A percentile compares a stretch with the other conserved stretches of the same genome.
These are phyloP conservation scores for Ophiosphaerella herpotricha DNA, from an alignment of 2,329 filamentous ascomycete genomes.

Conservation along the genomic window DNA sequence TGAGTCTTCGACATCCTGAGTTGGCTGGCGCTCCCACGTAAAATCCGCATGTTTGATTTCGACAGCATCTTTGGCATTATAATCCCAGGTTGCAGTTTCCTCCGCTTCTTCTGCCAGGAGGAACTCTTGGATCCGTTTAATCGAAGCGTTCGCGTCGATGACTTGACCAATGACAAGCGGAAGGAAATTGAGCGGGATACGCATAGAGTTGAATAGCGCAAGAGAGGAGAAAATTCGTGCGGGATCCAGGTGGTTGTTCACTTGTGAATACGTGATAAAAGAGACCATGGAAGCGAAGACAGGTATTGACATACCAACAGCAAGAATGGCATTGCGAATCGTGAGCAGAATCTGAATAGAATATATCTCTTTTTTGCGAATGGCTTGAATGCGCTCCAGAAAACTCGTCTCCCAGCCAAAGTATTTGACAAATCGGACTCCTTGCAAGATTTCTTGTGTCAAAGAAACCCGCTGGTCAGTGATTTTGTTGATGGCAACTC, in stretches of 20 bases:
- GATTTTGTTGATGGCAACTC: constrained; percentile 85
- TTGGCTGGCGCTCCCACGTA: constrained; percentile 80
- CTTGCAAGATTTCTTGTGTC: constrained; percentile 89
- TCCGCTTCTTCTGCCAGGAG: constrained; percentile 81
- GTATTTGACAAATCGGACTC: constrained; percentile 93
- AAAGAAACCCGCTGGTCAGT: constrained; percentile 90
- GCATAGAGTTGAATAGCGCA: constrained; percentile 88
- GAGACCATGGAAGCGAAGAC: constrained; percentile 95
- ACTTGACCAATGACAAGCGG: constrained; percentile 87
- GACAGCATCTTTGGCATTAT: constrained; percentile 61
- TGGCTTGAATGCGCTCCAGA: constrained; percentile 72
- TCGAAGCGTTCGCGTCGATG: constrained; percentile 84
- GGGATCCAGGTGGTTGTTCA: constrained; percentile 69
- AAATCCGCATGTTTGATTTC: constrained; percentile 75
- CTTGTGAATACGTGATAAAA: constrained; percentile 78
- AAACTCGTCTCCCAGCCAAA: constrained; percentile 96
- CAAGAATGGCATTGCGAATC: constrained; percentile 83
- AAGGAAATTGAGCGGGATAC: constrained; percentile 86
- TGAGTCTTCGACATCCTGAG: constrained; percentile 46
- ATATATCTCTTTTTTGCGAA: constrained; percentile 76
- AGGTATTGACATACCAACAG: constrained; percentile 81
- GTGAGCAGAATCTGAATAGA: constrained; percentile 83
- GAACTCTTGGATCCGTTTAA: constrained; percentile 87
- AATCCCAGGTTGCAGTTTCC: constrained; percentile 68
- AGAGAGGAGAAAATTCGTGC: constrained; percentile 89